A percentile compares a stretch with the other conserved stretches of the same genome.
Evolutionary conservation across 2,329 filamentous ascomycete genomes (phyloP).

Genomic region (Penicillium brasilianum): DNA sequence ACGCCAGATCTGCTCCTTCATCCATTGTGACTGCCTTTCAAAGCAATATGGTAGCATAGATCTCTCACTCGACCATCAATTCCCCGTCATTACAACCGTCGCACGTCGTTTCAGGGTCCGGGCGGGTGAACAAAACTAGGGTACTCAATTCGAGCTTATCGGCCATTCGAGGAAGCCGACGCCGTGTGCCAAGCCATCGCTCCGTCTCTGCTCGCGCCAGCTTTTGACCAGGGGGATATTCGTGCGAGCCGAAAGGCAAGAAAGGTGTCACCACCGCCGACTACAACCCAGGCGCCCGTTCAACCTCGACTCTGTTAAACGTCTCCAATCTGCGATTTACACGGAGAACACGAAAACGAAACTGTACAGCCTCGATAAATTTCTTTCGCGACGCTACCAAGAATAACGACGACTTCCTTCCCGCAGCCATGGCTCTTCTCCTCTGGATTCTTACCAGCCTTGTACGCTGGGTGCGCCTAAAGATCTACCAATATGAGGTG

Average conservation of each 20-base stretch:
- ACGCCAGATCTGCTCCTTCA: constrained; percentile 4
- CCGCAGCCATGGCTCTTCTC: constrained; percentile 33
- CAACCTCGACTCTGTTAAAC: neutral
- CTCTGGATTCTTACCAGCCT: constrained; percentile 57
- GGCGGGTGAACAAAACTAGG: neutral
- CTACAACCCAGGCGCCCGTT: neutral
- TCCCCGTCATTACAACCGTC: neutral
- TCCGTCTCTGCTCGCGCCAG: neutral
- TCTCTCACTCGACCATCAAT: neutral
- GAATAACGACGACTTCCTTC: neutral
- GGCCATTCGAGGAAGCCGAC: neutral
- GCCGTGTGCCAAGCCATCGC: constrained; percentile 6
- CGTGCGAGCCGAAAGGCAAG: neutral
- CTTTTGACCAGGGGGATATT: neutral
- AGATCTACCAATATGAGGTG: constrained; percentile 98
- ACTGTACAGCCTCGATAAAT: neutral
- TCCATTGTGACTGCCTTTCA: neutral
- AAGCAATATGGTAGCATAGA: constrained; percentile 1
- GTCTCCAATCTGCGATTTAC: neutral
- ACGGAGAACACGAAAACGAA: neutral
- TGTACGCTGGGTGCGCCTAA: constrained; percentile 86
- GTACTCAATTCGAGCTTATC: constrained; percentile 3
- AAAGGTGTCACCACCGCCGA: neutral
- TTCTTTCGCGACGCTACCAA: neutral
- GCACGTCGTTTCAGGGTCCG: neutral